phyloP scores from a whole-genome alignment of 805 yeast genomes.

The Candida jianshihensis region DNA sequence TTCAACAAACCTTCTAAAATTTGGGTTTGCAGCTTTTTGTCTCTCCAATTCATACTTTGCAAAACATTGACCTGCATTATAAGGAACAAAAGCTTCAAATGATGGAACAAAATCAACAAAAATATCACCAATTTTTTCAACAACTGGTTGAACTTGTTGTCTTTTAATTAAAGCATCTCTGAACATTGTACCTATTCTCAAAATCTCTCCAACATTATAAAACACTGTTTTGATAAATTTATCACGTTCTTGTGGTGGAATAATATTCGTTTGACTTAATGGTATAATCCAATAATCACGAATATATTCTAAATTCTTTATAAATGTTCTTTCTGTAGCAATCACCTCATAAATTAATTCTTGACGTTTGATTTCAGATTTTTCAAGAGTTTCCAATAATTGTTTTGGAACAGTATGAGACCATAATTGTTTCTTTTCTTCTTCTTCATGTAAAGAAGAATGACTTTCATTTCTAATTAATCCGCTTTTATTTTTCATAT shows the following conservation, averaged over 20 bases:
- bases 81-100: conserved; percentile 87
- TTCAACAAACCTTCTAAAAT: conserved; percentile 89
- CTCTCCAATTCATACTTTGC: conserved; percentile 94
- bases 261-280: conserved; percentile 74
- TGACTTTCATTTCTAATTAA: conserved; percentile 68
- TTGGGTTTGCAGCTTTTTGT: conserved; percentile 82
- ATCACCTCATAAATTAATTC: conserved; percentile 92
- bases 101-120: conserved; percentile 76
- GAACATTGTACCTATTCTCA: conserved; percentile 72
- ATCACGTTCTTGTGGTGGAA: conserved; percentile 84
- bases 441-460: conserved; percentile 65
- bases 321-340: conserved; percentile 91
- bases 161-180: conserved; percentile 86
- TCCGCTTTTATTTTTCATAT: conserved; percentile 83
- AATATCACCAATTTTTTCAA: conserved; percentile 80
- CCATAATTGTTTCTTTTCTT: conserved; percentile 84
- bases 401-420: conserved; percentile 82
- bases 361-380: conserved; percentile 84
- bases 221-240: conserved; percentile 88
- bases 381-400: conserved; percentile 70
- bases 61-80: conserved; percentile 91
- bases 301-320: conserved; percentile 86
- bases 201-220: conserved; percentile 81
- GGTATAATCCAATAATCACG: conserved; percentile 94
- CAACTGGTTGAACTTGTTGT: conserved; percentile 80